Percentiles rank a stretch among this genome's conserved stretches.
These are phyloP conservation scores for Erodium texanum DNA, from an alignment of 441 rosid species.

Conservation along the genomic window DNA sequence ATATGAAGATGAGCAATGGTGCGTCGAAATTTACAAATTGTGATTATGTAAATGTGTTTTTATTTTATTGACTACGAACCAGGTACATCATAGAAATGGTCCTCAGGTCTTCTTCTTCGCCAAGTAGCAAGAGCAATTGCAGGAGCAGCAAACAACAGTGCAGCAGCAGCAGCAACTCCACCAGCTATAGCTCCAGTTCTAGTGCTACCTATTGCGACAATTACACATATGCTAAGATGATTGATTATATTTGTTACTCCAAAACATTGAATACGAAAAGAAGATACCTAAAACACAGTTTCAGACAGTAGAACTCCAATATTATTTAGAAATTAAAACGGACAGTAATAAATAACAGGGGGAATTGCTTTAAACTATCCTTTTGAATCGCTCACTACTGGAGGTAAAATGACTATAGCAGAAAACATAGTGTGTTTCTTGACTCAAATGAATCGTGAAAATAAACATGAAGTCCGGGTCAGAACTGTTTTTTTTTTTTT, in stretches of 20 bases:
- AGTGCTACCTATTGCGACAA: constrained; percentile 8
- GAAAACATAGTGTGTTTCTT: too few species aligned
- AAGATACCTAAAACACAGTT: neutral
- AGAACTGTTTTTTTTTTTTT: too few species aligned
- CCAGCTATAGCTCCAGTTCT: constrained; percentile 17
- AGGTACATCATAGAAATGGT: constrained; percentile 17
- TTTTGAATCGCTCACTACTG: too few species aligned
- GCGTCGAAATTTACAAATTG: neutral
- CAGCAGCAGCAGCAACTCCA: constrained; percentile 17
- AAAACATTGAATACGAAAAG: neutral
- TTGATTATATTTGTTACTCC: neutral
- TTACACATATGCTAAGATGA: neutral
- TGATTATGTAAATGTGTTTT: neutral
- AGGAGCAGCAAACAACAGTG: constrained; percentile 15
- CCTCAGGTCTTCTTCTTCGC: constrained; percentile 12
- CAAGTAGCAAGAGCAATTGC: constrained; percentile 16
- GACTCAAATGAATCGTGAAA: too few species aligned
- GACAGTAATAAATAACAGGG: neutral
- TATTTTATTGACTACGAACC: constrained; percentile 6
- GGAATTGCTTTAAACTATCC: too few species aligned
- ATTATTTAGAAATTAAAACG: neutral
- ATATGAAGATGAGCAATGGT: neutral
- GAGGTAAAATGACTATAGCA: too few species aligned
- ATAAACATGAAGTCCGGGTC: too few species aligned
- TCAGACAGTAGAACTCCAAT: neutral